Base-by-base conservation (phyloP, 2,329 filamentous ascomycete genomes). In the Aspergillus brunneoviolaceus region DNA sequence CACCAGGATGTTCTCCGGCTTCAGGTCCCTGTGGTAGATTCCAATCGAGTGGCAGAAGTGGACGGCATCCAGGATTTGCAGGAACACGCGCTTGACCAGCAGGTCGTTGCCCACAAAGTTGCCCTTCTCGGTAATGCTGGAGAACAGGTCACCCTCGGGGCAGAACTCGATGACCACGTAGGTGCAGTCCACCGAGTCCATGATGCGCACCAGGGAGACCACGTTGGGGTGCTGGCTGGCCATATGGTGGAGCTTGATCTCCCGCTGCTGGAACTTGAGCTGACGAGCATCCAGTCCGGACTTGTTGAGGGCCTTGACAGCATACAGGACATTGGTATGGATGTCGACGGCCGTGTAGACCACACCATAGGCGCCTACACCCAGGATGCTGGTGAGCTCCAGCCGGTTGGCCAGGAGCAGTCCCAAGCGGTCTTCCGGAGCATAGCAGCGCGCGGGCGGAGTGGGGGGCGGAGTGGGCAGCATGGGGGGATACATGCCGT, bases 141-240 rank as follows among this genome's bases (percentile, higher is more conserved):
- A 89, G 80, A 99, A 99, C 65, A 99, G 80, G 76, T 99, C 95
- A 72, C 95, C 95, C 77, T 98, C 95, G 6, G 92, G 92, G 80
- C 94, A 98, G 77, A 93, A 98, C 77, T 99, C 95, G 75, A 99
- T 85, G 66, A 99, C 90, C 70, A 98, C 94, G 79, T 92, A 98
- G 65, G 93, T 96, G 84, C 92, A 97, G 76, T 97, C 92, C 62
- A 86, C 83, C 71, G 90, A 89, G 77, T 96, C 92, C 81, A 98
- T 87, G 72, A 98, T 96, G 82, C 95, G 93, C 68, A 92, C 84
- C 82, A 99, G 86, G 68, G 92, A 95, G 63, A 98, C 92, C 65
- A 99, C 91, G 76, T 97, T 97, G 72, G 88, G 87, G 75, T 99
- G 95, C 63, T 88, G 87, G 67, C 92, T 96, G 60, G 92, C 95